These are phyloP conservation scores for Malus hybrid DNA, from an alignment of 331 rosid genomes.

Conservation along the genomic window DNA sequence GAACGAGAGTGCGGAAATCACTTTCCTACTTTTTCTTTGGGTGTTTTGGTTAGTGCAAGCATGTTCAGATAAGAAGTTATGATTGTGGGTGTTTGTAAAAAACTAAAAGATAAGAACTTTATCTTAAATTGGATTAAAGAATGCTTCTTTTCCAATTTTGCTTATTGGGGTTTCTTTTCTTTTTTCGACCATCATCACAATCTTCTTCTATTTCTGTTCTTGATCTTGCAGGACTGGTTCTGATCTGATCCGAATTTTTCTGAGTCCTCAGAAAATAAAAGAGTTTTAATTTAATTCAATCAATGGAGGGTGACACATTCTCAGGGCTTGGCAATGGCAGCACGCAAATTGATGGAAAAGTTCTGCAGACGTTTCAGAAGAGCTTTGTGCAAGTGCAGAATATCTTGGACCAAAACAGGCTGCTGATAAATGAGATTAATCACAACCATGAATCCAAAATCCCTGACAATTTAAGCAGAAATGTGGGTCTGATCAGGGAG, in stretches of 20 bases:
- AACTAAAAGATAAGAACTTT: background rate
- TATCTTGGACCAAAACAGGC: slow-evolving; percentile 85
- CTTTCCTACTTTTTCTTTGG: slow-evolving; percentile 29
- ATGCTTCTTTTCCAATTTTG: slow-evolving; percentile 17
- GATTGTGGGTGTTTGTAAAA: slow-evolving; percentile 27
- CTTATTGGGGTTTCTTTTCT: background rate
- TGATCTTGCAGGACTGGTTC: slow-evolving; percentile 36
- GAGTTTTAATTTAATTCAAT: no score
- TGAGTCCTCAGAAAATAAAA: slow-evolving; percentile 3
- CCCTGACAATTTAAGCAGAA: slow-evolving; percentile 85
- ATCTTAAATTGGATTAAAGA: background rate
- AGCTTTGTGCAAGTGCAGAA: slow-evolving; percentile 83
- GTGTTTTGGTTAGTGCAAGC: slow-evolving; percentile 46
- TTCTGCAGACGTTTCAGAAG: slow-evolving; percentile 74
- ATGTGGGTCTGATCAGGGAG: slow-evolving; percentile 83
- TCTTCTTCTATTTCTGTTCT: slow-evolving; percentile 1
- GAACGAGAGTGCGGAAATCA: no score
- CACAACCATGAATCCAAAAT: slow-evolving; percentile 89
- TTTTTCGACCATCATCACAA: background rate
- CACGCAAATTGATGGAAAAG: slow-evolving; percentile 55
- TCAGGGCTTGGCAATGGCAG: slow-evolving; percentile 52
- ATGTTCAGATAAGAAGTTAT: slow-evolving; percentile 37
- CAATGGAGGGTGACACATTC: slow-evolving; percentile 87
- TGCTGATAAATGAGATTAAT: slow-evolving; percentile 92
- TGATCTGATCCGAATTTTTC: slow-evolving; percentile 28